These are phyloP conservation scores for Phytophthora agathidicida DNA, from an alignment of 352 stramenopile genomes.

Conservation along the genomic window DNA sequence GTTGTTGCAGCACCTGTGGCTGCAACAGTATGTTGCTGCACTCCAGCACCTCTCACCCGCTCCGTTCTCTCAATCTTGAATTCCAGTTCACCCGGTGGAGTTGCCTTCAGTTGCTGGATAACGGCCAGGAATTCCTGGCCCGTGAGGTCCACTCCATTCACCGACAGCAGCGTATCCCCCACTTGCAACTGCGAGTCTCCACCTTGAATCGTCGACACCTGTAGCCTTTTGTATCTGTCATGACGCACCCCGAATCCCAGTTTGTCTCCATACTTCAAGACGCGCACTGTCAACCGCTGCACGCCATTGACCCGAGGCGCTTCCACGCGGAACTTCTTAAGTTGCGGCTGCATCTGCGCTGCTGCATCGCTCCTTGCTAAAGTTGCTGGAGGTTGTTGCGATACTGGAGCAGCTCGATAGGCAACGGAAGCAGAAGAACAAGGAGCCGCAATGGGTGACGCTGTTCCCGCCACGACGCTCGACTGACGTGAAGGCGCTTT, in stretches of 20 bases:
- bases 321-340: constrained; percentile 23
- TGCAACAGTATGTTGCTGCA: too few relatives aligned
- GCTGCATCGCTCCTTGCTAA: background rate
- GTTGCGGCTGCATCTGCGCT: constrained; percentile 18
- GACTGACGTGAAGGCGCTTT: constrained; percentile 54
- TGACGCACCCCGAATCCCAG: constrained; percentile 78
- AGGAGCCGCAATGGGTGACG: constrained; percentile 8
- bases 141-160: constrained; percentile 64
- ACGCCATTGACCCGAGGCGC: constrained; percentile 2
- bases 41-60: background rate
- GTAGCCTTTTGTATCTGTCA: constrained; percentile 52
- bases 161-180: constrained; percentile 70
- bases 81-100: constrained; percentile 48
- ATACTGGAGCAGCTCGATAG: too few relatives aligned
- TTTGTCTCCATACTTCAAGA: constrained; percentile 58
- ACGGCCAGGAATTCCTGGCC: constrained; percentile 57
- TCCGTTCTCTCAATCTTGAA: constrained; percentile 61
- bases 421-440: too few relatives aligned
- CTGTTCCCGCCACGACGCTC: constrained; percentile 20
- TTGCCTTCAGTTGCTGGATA: constrained; percentile 66
- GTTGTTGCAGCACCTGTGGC: too few relatives aligned
- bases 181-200: constrained; percentile 46
- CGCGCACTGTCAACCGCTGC: constrained; percentile 43
- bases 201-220: constrained; percentile 64
- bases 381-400: constrained; percentile 1